Conservation (phyloP, 179 eudicot species). For the Spergularia azorica region DNA sequence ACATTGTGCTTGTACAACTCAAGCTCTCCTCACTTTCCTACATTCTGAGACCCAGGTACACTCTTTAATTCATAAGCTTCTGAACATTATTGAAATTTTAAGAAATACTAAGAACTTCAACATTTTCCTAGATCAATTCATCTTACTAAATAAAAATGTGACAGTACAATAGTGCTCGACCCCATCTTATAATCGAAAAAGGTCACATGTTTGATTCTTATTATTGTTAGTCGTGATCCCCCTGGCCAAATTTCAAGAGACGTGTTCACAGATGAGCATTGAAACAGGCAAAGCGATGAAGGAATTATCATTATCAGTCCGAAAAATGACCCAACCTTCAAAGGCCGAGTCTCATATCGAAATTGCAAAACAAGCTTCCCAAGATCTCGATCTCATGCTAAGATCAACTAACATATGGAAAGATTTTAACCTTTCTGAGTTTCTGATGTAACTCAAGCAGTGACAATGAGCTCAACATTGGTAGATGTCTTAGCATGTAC, state of each 20-base stretch:
- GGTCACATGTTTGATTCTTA: no score
- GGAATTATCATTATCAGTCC: constrained; percentile 24
- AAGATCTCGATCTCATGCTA: constrained; percentile 24
- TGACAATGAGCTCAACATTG: constrained; percentile 25
- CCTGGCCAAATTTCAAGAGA: constrained; percentile 35
- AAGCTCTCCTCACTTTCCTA: constrained; percentile 39
- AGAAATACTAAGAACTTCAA: no score
- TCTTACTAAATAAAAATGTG: no score
- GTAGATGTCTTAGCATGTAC: constrained; percentile 20
- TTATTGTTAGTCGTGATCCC: not conserved
- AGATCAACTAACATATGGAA: constrained; percentile 17
- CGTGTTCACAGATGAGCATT: constrained; percentile 42
- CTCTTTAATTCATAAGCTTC: not conserved
- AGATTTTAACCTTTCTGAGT: constrained; percentile 9
- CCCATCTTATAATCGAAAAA: no score
- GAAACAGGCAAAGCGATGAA: constrained; percentile 32
- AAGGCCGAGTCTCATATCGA: constrained; percentile 22
- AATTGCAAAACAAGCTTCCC: constrained; percentile 30
- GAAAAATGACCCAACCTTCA: constrained; percentile 26
- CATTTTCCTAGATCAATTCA: no score
- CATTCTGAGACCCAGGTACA: constrained; percentile 39
- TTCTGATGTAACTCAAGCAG: constrained; percentile 17
- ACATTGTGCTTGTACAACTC: constrained; percentile 64
- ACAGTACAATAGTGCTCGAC: no score
- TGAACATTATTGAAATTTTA: no score